These are phyloP conservation scores for Arachis stenosperma DNA, from an alignment of 306 rosid genomes.

Conservation along the genomic window DNA sequence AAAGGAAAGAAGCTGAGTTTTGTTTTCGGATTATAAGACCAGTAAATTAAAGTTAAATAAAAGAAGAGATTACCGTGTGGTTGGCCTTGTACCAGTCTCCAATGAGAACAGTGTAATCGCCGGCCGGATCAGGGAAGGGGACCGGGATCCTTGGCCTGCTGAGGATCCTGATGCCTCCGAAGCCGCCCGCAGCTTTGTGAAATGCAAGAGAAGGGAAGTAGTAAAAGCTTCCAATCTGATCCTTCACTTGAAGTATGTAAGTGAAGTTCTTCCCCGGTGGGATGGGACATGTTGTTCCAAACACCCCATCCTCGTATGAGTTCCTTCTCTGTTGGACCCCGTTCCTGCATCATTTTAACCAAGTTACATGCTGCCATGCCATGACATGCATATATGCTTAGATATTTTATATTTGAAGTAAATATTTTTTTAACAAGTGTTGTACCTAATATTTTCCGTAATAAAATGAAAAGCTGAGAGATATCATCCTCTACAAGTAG, in stretches of 20 bases:
- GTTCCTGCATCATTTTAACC: constrained; percentile 48
- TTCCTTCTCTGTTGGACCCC: constrained; percentile 93
- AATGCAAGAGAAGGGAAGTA: constrained; percentile 94
- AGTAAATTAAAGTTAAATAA: not conserved
- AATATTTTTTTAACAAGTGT: too few species aligned
- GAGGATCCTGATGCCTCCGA: constrained; percentile 91
- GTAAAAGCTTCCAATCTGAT: constrained; percentile 95
- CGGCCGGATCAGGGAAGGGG: constrained; percentile 89
- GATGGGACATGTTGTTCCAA: constrained; percentile 93
- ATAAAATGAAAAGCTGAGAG: not conserved
- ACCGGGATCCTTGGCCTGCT: constrained; percentile 95
- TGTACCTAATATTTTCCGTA: too few species aligned
- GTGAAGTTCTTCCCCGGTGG: constrained; percentile 93
- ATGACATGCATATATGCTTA: too few species aligned
- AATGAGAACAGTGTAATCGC: constrained; percentile 83
- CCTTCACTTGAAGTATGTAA: constrained; percentile 94
- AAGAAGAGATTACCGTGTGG: constrained; percentile 66
- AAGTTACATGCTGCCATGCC: not conserved
- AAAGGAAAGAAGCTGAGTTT: too few species aligned
- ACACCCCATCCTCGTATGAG: constrained; percentile 87
- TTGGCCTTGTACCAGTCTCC: constrained; percentile 93
- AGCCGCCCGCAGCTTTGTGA: constrained; percentile 98
- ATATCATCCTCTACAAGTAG: not conserved
- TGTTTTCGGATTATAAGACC: too few species aligned
- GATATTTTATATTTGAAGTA: too few species aligned